Conservation (phyloP, 805 yeast species). For the Hagleromyces aurorensis region DNA sequence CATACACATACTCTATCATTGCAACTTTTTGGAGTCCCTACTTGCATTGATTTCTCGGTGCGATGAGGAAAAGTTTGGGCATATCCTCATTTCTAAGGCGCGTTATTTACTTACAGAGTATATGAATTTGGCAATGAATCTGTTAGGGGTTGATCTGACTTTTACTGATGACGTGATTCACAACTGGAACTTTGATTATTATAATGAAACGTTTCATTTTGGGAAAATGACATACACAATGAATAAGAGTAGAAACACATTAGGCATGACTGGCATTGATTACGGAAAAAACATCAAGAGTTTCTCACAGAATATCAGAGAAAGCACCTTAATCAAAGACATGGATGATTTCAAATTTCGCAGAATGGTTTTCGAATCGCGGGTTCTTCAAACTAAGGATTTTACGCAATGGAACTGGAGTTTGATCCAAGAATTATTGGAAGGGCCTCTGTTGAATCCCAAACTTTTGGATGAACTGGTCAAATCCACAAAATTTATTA, state of each 20-base stretch:
- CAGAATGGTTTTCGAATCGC: constrained; percentile 56
- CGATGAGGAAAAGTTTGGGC: constrained; percentile 19
- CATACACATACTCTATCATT: constrained; percentile 44
- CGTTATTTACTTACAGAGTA: constrained; percentile 59
- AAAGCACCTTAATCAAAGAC: constrained; percentile 18
- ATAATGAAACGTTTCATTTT: constrained; percentile 35
- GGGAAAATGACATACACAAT: constrained; percentile 38
- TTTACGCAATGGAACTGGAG: constrained; percentile 87
- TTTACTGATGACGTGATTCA: constrained; percentile 5
- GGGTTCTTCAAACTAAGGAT: constrained; percentile 69
- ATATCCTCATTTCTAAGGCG: constrained; percentile 46
- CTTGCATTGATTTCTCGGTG: constrained; percentile 16
- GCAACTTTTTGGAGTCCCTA: constrained; percentile 46
- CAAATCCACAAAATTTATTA: constrained; percentile 76
- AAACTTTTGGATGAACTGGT: constrained; percentile 68
- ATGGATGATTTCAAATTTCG: constrained; percentile 65
- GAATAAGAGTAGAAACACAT: constrained; percentile 32
- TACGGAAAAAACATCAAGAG: constrained; percentile 17
- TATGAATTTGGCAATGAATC: constrained; percentile 41
- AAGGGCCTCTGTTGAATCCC: constrained; percentile 73
- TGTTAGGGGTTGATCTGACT: constrained; percentile 39
- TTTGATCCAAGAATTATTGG: constrained; percentile 58
- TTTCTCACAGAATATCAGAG: constrained; percentile 19
- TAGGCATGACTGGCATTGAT: constrained; percentile 29
- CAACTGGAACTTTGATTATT: constrained; percentile 5